phyloP scores from a whole-genome alignment of 495 filamentous ascomycete genomes.

The Patellaria atrata region DNA sequence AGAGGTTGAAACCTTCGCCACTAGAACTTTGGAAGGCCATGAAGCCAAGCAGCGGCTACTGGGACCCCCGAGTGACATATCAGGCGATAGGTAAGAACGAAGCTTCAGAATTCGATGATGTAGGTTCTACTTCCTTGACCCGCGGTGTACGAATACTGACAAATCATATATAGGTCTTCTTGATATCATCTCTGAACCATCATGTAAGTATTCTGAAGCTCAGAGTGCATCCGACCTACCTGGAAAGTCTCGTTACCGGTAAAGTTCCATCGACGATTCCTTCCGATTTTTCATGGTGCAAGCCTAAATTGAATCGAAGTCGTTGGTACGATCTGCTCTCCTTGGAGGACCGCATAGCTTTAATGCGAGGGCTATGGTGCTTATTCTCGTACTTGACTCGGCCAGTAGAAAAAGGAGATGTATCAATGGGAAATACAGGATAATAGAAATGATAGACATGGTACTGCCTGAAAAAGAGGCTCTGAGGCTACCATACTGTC shows the following conservation, averaged over 20 bases:
- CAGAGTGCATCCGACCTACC: slow-evolving; percentile 51
- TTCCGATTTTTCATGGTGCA: slow-evolving; percentile 16
- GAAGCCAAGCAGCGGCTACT: slow-evolving; percentile 28
- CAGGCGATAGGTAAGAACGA: slow-evolving; percentile 50
- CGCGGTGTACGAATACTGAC: slow-evolving; percentile 1
- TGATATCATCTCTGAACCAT: slow-evolving; percentile 70
- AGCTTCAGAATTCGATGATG: slow-evolving; percentile 39
- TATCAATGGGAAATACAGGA: no score
- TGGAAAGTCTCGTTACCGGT: slow-evolving; percentile 36
- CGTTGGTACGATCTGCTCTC: slow-evolving; percentile 68
- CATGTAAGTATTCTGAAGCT: slow-evolving; percentile 65
- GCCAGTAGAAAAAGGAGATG: slow-evolving; percentile 21
- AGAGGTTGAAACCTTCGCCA: slow-evolving; percentile 16
- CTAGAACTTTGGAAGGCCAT: slow-evolving; percentile 25
- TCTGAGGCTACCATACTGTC: no score
- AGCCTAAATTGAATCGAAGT: slow-evolving; percentile 50
- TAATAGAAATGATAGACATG: no score
- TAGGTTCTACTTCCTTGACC: slow-evolving; percentile 22
- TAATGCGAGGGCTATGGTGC: slow-evolving; percentile 60
- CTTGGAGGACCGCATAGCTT: slow-evolving; percentile 50
- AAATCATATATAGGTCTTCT: slow-evolving; percentile 50
- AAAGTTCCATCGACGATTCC: slow-evolving; percentile 8
- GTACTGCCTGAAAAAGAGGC: no score
- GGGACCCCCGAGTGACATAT: slow-evolving; percentile 69
- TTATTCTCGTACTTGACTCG: slow-evolving; percentile 61